Conservation (phyloP, 164 flowering plant species). For the Brasenia schreberi region DNA sequence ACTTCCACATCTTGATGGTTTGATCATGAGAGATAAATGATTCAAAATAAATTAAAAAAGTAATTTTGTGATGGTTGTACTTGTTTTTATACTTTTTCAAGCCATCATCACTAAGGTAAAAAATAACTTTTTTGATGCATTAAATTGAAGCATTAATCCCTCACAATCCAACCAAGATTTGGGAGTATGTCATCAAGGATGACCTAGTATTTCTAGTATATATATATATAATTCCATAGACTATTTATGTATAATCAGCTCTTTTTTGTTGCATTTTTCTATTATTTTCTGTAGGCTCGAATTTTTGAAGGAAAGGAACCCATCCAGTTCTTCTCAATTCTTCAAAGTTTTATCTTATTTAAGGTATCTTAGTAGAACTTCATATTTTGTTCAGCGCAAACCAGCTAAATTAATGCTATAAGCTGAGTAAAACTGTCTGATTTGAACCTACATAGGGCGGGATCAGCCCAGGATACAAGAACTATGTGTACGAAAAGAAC, state of each 20-base stretch:
- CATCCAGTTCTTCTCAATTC: slow-evolving; percentile 67
- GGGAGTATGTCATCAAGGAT: no score
- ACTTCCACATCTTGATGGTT: no score
- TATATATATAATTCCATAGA: no score
- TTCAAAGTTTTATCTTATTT: slow-evolving; percentile 76
- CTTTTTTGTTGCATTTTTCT: background rate
- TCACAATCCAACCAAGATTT: no score
- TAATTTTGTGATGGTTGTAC: no score
- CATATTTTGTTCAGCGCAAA: background rate
- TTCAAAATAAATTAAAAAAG: no score
- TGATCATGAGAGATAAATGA: no score
- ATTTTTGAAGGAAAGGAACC: slow-evolving; percentile 89
- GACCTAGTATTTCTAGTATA: no score
- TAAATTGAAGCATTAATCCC: no score
- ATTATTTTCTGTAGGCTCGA: slow-evolving; percentile 40
- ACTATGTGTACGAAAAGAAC: slow-evolving; percentile 43
- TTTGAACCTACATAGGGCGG: slow-evolving; percentile 58
- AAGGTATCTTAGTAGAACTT: slow-evolving; percentile 35
- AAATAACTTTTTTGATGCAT: no score
- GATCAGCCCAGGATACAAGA: slow-evolving; percentile 76
- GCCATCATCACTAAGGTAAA: no score
- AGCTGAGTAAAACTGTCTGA: background rate
- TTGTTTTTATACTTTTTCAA: no score
- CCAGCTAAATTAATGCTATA: background rate
- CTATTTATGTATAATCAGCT: background rate